A percentile compares a stretch with the other conserved stretches of the same genome.
phyloP scores from a whole-genome alignment of 768 basidiomycete genomes.

The Suillus paluster region DNA sequence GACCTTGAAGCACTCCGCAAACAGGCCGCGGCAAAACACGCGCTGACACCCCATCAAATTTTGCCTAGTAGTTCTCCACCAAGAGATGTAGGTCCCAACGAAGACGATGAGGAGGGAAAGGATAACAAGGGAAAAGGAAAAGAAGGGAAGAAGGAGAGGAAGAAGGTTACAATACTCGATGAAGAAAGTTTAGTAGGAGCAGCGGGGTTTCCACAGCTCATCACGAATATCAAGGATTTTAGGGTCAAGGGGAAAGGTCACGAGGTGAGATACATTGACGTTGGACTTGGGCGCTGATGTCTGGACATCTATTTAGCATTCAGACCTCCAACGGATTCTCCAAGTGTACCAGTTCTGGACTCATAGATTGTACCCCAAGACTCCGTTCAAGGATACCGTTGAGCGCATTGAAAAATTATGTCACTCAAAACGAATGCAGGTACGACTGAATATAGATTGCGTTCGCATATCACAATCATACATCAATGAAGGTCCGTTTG shows the following conservation, averaged over 20 bases:
- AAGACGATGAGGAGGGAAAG: conserved; percentile 21
- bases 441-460: conserved; percentile 39
- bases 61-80: conserved; percentile 53
- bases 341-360: conserved; percentile 94
- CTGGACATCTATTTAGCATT: conserved; percentile 47
- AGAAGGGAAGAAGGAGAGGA: conserved; percentile 35
- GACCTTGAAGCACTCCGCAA: conserved; percentile 58
- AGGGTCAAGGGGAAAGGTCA: conserved; percentile 88
- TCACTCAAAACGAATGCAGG: conserved; percentile 84
- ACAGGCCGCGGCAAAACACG: conserved; percentile 57
- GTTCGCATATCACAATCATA: conserved; percentile 10
- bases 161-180: conserved; percentile 62
- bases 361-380: conserved; percentile 90
- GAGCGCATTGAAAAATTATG: conserved; percentile 87
- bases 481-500: conserved; percentile 56
- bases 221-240: conserved; percentile 78
- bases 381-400: conserved; percentile 86
- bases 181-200: conserved; percentile 74
- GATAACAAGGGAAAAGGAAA: conserved; percentile 16
- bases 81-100: conserved; percentile 27
- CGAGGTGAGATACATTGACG: conserved; percentile 58
- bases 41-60: conserved; percentile 49
- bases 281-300: not conserved
- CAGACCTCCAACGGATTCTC: conserved; percentile 81
- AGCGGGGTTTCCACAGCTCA: conserved; percentile 79